A percentile compares a stretch with the other conserved stretches of the same genome.
Evolutionary conservation across 1,139 yeast genomes (phyloP).

Genomic region (Candida neerlandica): DNA sequence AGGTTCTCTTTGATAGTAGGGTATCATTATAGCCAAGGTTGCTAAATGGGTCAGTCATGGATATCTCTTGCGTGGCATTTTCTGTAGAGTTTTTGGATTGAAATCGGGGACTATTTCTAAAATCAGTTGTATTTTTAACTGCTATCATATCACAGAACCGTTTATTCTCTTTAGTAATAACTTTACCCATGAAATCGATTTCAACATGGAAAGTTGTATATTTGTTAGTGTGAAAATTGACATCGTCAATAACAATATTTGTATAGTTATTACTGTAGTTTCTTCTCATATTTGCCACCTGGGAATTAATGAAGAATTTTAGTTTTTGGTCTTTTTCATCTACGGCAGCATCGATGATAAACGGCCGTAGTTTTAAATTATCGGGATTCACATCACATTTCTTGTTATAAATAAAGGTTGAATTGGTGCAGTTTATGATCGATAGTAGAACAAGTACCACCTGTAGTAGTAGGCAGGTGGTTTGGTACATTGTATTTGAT

Average conservation of each 20-base stretch:
- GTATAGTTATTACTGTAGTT: slow-evolving; percentile 89
- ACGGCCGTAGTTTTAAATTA: slow-evolving; percentile 26
- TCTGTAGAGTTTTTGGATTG: neutral
- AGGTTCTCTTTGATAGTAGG: slow-evolving; percentile 1
- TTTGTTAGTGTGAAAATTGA: slow-evolving; percentile 45
- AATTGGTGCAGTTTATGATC: slow-evolving; percentile 10
- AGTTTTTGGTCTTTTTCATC: slow-evolving; percentile 35
- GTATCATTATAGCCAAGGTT: neutral
- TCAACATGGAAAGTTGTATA: slow-evolving; percentile 53
- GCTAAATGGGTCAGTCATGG: neutral
- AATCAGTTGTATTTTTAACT: slow-evolving; percentile 38
- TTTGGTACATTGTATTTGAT: neutral
- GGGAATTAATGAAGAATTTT: slow-evolving; percentile 42
- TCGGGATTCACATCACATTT: slow-evolving; percentile 16
- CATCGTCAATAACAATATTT: slow-evolving; percentile 53
- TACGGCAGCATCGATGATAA: slow-evolving; percentile 45
- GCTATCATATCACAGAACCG: slow-evolving; percentile 51
- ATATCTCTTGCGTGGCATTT: neutral
- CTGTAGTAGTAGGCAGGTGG: neutral
- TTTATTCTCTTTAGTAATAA: slow-evolving; percentile 37
- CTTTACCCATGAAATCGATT: slow-evolving; percentile 46
- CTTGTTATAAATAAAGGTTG: slow-evolving; percentile 25
- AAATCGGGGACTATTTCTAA: slow-evolving; percentile 27
- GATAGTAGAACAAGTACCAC: slow-evolving; percentile 4
- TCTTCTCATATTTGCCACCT: slow-evolving; percentile 40